Base-by-base conservation (phyloP, 345 rosid species). In the Aethionema arabicum region DNA sequence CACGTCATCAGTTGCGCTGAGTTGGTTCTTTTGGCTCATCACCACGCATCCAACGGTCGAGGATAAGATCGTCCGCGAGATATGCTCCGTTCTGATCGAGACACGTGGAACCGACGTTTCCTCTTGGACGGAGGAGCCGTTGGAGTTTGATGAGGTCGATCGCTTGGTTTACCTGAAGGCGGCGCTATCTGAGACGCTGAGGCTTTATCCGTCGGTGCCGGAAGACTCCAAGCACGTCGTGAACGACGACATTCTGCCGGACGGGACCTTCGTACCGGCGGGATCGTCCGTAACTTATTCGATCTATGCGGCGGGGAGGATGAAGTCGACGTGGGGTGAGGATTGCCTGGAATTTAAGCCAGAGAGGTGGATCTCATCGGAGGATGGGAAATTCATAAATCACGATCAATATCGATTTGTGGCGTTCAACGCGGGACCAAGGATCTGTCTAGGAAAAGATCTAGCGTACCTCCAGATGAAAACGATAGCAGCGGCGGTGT, bases 141-240 rank as follows among this genome's bases (percentile, higher is more conserved):
- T 87, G 12, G 83, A 16, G 39, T 90, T 89, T 64, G 95, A 92
- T 8, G 97, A 92, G 77, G 62, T 78, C 4, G 95, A 92, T 58
- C 77, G 82, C 2, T 46, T 92, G 81, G 69, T 85, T 31, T 92
- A 90, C 73, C 79, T 92, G 6, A 92, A 90, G 65, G 98, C 97
- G 12, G 95, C 95, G 3, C 66, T 92, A 7, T 82, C 95, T 5
- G 99, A 93, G 77, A 84, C 99, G 45, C 75, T 93, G n/a, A 74
- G 97, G 78, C 85, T 93, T 3, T 90, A 90, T 72, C 99, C 99
- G 0, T 87, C 99, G 1, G 97, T 93, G 13, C 99, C 99, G 0
- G 78, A 87, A 69, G 91, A 93, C 67, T 90, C 96, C 5, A 93
- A 93, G 80, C 85, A 87, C 61, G 97, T 73, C 55, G 81, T 83